Percentiles rank a stretch among this genome's conserved stretches.
Conservation (phyloP, 228 moss, liverwort and hornwort genomes). For the Sphagnum magellanicum region DNA sequence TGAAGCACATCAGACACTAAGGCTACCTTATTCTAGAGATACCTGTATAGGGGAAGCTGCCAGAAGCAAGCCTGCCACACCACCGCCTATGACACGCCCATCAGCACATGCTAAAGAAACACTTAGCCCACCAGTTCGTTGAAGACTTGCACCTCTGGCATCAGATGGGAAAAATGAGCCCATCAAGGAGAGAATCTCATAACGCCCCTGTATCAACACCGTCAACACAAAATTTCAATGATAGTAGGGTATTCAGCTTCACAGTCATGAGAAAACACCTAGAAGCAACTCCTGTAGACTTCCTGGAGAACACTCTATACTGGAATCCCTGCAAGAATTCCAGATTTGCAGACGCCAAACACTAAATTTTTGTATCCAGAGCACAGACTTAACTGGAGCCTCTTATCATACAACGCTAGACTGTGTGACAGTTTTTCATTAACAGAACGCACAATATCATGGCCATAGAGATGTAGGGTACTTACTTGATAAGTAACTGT, state of each 20-base stretch:
- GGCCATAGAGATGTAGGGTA: no score
- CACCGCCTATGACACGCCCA: slow-evolving; percentile 69
- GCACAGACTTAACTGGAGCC: no score
- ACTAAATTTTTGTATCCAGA: no score
- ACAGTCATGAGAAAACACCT: background rate
- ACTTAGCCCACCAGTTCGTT: slow-evolving; percentile 62
- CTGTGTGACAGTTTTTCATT: no score
- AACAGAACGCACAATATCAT: background rate
- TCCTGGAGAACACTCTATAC: no score
- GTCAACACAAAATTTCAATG: no score
- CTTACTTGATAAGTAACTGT: slow-evolving; percentile 64
- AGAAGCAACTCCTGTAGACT: background rate
- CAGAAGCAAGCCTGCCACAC: slow-evolving; percentile 63
- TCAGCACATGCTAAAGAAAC: slow-evolving; percentile 60
- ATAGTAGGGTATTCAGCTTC: no score
- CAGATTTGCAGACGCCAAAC: no score
- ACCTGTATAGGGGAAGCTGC: slow-evolving; percentile 81
- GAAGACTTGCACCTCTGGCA: slow-evolving; percentile 36
- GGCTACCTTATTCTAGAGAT: background rate
- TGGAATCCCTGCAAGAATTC: no score
- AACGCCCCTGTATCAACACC: slow-evolving; percentile 46
- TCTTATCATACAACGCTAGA: no score
- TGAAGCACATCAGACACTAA: background rate
- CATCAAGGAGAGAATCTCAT: slow-evolving; percentile 63
- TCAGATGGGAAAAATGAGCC: slow-evolving; percentile 62